These are phyloP conservation scores for Synura sp. DNA, from an alignment of 352 stramenopile genomes.

Conservation along the genomic window DNA sequence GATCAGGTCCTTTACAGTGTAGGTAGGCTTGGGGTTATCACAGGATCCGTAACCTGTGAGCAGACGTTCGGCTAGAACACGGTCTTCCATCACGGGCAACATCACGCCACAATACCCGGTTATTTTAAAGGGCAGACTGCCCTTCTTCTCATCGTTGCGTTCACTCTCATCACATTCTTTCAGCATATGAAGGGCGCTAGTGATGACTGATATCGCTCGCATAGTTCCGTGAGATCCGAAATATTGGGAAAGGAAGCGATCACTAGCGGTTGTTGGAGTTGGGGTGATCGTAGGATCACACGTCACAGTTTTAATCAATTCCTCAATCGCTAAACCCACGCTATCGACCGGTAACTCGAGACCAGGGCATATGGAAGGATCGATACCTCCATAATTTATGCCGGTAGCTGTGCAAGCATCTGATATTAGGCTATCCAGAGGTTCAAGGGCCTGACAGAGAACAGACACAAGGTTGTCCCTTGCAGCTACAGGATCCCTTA, in stretches of 20 bases:
- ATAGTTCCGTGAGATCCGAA: not conserved
- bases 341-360: not conserved
- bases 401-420: not conserved
- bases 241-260: too few species aligned
- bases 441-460: not conserved
- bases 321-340: not conserved
- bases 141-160: too few species aligned
- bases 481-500: not conserved
- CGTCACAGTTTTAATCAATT: too few species aligned
- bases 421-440: not conserved
- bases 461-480: not conserved
- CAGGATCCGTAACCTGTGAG: too few species aligned
- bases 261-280: too few species aligned
- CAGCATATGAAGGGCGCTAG: too few species aligned
- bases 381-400: not conserved
- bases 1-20: too few species aligned
- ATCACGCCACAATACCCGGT: not conserved
- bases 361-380: slow-evolving; percentile 24
- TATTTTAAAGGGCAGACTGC: too few species aligned
- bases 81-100: slow-evolving; percentile 25
- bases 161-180: too few species aligned
- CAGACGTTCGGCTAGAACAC: not conserved
- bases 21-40: too few species aligned
- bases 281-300: too few species aligned
- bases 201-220: not conserved